Conservation (phyloP, 495 filamentous ascomycete genomes). For the Tuber borchii region DNA sequence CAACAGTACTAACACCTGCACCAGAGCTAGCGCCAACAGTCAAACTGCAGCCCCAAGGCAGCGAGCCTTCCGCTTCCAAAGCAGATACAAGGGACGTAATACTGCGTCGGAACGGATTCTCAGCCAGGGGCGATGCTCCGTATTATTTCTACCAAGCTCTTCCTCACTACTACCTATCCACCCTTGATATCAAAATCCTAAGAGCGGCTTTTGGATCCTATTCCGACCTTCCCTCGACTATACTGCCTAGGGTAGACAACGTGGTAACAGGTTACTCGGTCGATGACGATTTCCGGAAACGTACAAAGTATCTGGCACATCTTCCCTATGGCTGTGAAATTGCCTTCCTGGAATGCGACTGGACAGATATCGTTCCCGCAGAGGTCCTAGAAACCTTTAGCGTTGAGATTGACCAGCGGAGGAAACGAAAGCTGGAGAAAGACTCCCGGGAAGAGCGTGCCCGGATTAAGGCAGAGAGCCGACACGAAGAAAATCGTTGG, state of each 20-base stretch:
- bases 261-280: constrained; percentile 86
- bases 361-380: constrained; percentile 77
- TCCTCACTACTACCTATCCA: constrained; percentile 84
- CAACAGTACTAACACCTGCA: constrained; percentile 9
- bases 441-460: constrained; percentile 85
- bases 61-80: constrained; percentile 45
- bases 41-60: constrained; percentile 33
- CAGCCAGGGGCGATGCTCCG: constrained; percentile 41
- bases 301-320: constrained; percentile 84
- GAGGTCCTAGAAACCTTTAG: constrained; percentile 69
- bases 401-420: constrained; percentile 67
- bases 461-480: constrained; percentile 69
- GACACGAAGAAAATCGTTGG: background rate
- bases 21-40: constrained; percentile 21
- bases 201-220: constrained; percentile 84
- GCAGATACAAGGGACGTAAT: constrained; percentile 30
- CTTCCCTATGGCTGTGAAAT: constrained; percentile 90
- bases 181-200: constrained; percentile 91
- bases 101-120: background rate
- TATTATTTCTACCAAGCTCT: constrained; percentile 89
- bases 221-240: constrained; percentile 73
- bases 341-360: constrained; percentile 91
- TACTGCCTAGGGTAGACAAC: constrained; percentile 85
- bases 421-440: constrained; percentile 78
- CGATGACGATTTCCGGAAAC: constrained; percentile 79